Evolutionary conservation across 202 grass and related monocot genomes (phyloP).

Genomic region (Zizania palustris): DNA sequence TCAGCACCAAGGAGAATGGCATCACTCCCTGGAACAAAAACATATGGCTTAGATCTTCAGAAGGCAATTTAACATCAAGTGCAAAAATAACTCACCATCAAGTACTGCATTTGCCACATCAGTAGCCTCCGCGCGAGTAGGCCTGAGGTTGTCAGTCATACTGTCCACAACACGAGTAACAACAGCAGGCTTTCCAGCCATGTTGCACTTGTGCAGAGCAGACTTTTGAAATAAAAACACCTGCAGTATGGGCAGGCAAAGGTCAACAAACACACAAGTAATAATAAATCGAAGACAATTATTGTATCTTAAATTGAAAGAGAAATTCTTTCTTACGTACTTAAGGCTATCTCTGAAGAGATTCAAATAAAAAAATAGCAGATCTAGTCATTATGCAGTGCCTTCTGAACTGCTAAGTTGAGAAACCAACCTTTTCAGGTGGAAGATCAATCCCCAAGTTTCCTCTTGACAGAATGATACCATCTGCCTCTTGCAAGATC

Average conservation of each 20-base stretch:
- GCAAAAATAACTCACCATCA: conserved; percentile 69
- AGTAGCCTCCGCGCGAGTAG: conserved; percentile 95
- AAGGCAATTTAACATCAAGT: neutral
- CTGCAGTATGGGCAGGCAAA: conserved; percentile 45
- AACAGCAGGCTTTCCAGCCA: conserved; percentile 96
- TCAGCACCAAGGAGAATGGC: conserved; percentile 99
- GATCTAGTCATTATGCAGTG: neutral
- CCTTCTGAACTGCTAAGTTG: conserved; percentile 12
- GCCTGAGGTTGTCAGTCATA: conserved; percentile 99
- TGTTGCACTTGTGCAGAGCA: conserved; percentile 94
- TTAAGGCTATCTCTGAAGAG: neutral
- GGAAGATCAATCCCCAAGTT: conserved; percentile 97
- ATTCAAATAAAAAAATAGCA: neutral
- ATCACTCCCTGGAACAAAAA: conserved; percentile 73
- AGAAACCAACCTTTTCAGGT: conserved; percentile 77
- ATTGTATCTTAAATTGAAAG: neutral
- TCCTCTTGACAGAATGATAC: conserved; percentile 96
- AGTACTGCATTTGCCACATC: conserved; percentile 99
- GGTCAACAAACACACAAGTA: conserved; percentile 5
- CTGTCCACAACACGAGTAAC: conserved; percentile 98
- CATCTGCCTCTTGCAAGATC: conserved; percentile 86
- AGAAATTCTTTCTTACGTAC: conserved; percentile 1
- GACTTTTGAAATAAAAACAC: conserved; percentile 98
- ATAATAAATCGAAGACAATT: neutral
- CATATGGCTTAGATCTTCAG: conserved; percentile 11